Evolutionary conservation across 2,329 filamentous ascomycete species (phyloP), one percentile per base, ranked within the genome.

Genomic region (Colletotrichum scovillei): DNA sequence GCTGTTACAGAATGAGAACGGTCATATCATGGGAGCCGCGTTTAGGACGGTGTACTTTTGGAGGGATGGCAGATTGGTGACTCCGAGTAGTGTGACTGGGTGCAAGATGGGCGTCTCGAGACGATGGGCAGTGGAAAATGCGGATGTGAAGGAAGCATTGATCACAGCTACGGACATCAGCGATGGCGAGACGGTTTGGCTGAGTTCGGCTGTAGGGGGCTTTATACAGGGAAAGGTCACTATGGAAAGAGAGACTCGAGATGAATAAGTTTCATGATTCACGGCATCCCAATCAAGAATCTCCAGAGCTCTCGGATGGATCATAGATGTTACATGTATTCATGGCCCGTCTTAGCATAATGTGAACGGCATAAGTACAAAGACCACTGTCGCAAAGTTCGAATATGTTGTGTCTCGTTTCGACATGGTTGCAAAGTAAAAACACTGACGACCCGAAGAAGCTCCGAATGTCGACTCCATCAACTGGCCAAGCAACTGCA

Each of bases 101-200:
- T 63, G 35, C 12, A 63, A 63, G 52, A 69, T 57, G 26, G 59
- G 67, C 7, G 59, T 69, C 1, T 69, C 52, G n/a, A 8, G 67
- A n/a, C 24, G 59, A 52, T 64, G 52, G 59, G 67, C 38, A 4
- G 5, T 57, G 1, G 12, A 58, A 3, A 52, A 28, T 32, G 32
- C 38, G 4, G 58, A 28, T n/a, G 32, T 69, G 14, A 58, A 58
- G 16, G 52, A 69, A 26, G 5, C n/a, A 24, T 9, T 52, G 6
- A 58, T 58, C 11, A 1, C 35, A 26, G 59, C 59, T 3, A 24
- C 8, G 7, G 38, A 57, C 5, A 59, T 69, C 6, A 42, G n/a
- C 16, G 35, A 69, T 1, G 28, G 59, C 2, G 26, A 64, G 52
- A 5, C 58, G 8, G 9, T 58, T 35, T 58, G 52, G 35, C 11